Evolutionary conservation across 306 rosid species (phyloP), one percentile per base, ranked within the genome.

Genomic region (Elaeagnus macrophylla): DNA sequence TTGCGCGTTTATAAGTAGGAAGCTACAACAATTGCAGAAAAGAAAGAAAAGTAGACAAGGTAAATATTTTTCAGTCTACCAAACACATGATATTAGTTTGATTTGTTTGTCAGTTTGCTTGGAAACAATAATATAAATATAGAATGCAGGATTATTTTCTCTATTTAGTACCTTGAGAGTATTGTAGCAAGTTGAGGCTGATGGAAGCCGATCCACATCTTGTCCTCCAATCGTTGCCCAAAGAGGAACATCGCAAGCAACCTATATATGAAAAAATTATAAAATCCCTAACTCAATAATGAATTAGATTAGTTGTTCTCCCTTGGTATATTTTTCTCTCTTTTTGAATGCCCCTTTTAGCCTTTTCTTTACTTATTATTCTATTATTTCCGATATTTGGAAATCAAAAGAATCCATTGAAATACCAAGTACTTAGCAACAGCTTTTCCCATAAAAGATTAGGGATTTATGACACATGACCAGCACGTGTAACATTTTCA

Each of bases 171-270:
- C 99, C 96, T 91, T 87, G 56, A 91, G 89, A 53, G 96, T 84
- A 73, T 91, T 91, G 66, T 91, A 91, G 81, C 99, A 91, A 46
- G 99, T 91, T 39, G 99, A 91, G 67, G 96, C 99, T 57, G 99
- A 87, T 51, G 99, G 99, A 69, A 91, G 99, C 60, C 99, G 79
- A 35, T 91, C 93, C n/a, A 87, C 96, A 71, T 91, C 99, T 65
- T 87, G 89, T 62, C 99, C 99, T 53, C 89, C 94, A 54, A 91
- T 67, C 57, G 96, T 67, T 15, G 95, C 95, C 96, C 95, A 87
- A 54, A 91, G 78, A 44, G 96, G 96, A 36, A 78, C 86, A 71
- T 82, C 90, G 25, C 95, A 80, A 46, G 85, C 81, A 71, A 91
- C 94, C 99, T 91, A 56, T 20, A 67, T 48, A 37, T 74, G 57